Conservation (phyloP, 1,284 basidiomycete species). For the Paramarasmius palmivorus region DNA sequence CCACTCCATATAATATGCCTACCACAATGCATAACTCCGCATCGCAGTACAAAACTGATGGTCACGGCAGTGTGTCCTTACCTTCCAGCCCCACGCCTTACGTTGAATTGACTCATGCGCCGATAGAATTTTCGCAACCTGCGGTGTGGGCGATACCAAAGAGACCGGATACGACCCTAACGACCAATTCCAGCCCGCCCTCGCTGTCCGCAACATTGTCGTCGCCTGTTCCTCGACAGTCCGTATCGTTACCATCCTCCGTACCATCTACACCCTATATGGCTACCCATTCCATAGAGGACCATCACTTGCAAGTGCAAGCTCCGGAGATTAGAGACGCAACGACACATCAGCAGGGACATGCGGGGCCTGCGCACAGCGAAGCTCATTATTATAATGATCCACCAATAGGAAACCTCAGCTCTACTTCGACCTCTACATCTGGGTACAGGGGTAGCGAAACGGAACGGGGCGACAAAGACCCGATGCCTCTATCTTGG, state of each 20-base stretch:
- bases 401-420: background rate
- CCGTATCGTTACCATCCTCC: background rate
- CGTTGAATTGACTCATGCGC: background rate
- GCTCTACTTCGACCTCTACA: background rate
- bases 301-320: background rate
- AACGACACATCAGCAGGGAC: too few relatives aligned
- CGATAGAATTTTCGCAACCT: background rate
- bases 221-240: background rate
- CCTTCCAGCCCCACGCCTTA: constrained; percentile 1
- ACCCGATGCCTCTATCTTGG: background rate
- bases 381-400: background rate
- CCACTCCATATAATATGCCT: background rate
- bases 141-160: background rate
- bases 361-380: too few relatives aligned
- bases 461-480: background rate
- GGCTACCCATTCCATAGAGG: background rate
- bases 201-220: too few relatives aligned
- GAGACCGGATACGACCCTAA: background rate
- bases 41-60: background rate
- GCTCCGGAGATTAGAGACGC: too few relatives aligned
- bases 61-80: constrained; percentile 2
- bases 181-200: background rate
- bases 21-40: background rate
- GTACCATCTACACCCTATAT: background rate
- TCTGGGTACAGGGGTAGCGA: background rate